Conservation (phyloP, 176 grass and related monocot species). For the Oryza glumipatula region DNA sequence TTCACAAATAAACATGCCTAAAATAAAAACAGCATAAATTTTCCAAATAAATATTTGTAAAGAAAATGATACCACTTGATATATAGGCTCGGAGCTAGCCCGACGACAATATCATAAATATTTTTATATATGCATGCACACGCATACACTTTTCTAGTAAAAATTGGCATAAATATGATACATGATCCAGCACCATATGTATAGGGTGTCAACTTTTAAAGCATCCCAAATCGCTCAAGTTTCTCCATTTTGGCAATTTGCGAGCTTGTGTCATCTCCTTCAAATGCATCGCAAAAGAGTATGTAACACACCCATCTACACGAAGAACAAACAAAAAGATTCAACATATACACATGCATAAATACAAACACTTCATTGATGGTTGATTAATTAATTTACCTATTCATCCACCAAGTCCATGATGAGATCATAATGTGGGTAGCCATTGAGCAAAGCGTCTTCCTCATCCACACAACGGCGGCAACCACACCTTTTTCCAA, state of each 20-base stretch:
- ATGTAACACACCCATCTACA: neutral
- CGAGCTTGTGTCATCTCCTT: neutral
- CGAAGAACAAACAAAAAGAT: neutral
- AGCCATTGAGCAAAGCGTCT: neutral
- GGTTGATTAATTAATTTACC: neutral
- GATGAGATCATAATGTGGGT: slow-evolving; percentile 45
- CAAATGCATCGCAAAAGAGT: neutral
- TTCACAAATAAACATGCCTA: neutral
- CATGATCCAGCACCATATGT: neutral
- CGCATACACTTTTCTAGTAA: neutral
- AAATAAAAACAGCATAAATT: neutral
- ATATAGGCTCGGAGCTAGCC: too few relatives aligned
- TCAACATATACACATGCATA: neutral
- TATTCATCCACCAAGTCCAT: slow-evolving; percentile 31
- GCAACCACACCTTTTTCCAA: neutral
- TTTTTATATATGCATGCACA: neutral
- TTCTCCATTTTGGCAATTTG: neutral
- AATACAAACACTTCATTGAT: neutral
- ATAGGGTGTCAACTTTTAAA: neutral
- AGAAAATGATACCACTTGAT: neutral
- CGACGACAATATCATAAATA: neutral
- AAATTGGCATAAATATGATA: neutral
- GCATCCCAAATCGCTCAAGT: neutral
- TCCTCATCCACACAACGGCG: neutral
- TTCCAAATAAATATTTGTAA: neutral